Conservation (phyloP, 352 stramenopile species). For the Albugo laibachii region DNA sequence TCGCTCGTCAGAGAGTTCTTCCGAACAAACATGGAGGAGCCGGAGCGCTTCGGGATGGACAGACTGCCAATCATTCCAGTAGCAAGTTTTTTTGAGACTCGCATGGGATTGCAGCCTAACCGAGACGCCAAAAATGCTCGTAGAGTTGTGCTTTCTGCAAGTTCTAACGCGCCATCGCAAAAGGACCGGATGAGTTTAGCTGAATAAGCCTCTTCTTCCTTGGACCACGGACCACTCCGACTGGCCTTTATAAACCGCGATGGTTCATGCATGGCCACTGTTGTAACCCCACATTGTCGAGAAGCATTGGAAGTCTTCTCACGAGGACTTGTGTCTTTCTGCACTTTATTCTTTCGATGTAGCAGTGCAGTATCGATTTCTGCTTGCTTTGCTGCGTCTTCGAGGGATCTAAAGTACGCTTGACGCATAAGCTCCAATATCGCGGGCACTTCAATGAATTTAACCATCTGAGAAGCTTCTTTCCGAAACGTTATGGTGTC, state of each 20-base stretch:
- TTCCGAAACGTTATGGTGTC: too few species aligned
- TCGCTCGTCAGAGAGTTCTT: slow-evolving; percentile 12
- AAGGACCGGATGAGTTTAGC: slow-evolving; percentile 41
- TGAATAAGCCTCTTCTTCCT: slow-evolving; percentile 47
- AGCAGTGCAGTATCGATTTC: slow-evolving; percentile 1
- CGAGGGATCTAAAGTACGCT: slow-evolving; percentile 17
- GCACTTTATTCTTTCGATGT: slow-evolving; percentile 3
- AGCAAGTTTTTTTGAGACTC: slow-evolving; percentile 59
- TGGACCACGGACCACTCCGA: slow-evolving; percentile 40
- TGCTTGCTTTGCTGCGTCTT: slow-evolving; percentile 1
- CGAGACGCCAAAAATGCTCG: slow-evolving; percentile 34
- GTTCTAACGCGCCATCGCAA: slow-evolving; percentile 37
- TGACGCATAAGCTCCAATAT: slow-evolving; percentile 29
- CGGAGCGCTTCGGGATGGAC: slow-evolving; percentile 52
- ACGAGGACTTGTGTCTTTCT: slow-evolving; percentile 3
- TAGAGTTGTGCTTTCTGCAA: slow-evolving; percentile 40
- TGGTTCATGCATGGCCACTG: too few species aligned
- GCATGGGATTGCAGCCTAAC: slow-evolving; percentile 54
- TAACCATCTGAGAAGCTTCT: slow-evolving; percentile 20
- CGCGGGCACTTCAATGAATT: slow-evolving; percentile 36
- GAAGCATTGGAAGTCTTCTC: background rate
- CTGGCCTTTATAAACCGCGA: too few species aligned
- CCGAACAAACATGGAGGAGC: slow-evolving; percentile 37
- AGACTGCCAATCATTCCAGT: slow-evolving; percentile 41
- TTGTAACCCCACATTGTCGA: too few species aligned